A percentile compares a stretch with the other conserved stretches of the same genome.
Evolutionary conservation across 345 rosid species (phyloP).

Genomic region (Arabis alpina): DNA sequence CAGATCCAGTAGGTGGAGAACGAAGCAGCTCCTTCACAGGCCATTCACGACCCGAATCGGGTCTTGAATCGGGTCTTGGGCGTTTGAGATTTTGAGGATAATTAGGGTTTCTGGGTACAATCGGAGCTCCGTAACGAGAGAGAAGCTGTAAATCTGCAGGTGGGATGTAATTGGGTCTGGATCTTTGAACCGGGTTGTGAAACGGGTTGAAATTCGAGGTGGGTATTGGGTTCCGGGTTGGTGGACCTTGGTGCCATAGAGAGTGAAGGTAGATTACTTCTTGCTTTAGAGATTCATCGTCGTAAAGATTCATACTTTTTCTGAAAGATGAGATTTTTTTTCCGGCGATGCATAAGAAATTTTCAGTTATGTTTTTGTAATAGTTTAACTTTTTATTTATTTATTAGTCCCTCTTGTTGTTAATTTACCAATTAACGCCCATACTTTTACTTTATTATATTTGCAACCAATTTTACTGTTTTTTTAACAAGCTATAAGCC

Average conservation of each 20-base stretch:
- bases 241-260: conserved; percentile 83
- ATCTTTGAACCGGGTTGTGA: conserved; percentile 36
- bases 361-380: conserved; percentile 1
- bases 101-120: conserved; percentile 18
- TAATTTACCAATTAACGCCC: conserved; percentile 16
- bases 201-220: conserved; percentile 37
- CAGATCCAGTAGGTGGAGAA: conserved; percentile 28
- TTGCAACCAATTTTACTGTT: background rate
- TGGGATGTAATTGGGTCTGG: conserved; percentile 36
- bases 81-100: conserved; percentile 25
- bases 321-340: background rate
- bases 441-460: background rate
- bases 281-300: conserved; percentile 54
- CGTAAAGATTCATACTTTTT: conserved; percentile 47
- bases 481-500: conserved; percentile 9
- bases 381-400: background rate
- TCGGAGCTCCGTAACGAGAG: conserved; percentile 38
- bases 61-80: conserved; percentile 38
- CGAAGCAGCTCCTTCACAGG: conserved; percentile 39
- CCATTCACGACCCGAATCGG: conserved; percentile 46
- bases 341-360: background rate
- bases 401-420: background rate
- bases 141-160: conserved; percentile 43
- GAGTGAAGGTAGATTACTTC: conserved; percentile 78
- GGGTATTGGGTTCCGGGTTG: conserved; percentile 45